Percentiles rank a stretch among this genome's conserved stretches.
These are phyloP conservation scores for Calonectria naviculata DNA, from an alignment of 2,329 filamentous ascomycete genomes.

Conservation along the genomic window DNA sequence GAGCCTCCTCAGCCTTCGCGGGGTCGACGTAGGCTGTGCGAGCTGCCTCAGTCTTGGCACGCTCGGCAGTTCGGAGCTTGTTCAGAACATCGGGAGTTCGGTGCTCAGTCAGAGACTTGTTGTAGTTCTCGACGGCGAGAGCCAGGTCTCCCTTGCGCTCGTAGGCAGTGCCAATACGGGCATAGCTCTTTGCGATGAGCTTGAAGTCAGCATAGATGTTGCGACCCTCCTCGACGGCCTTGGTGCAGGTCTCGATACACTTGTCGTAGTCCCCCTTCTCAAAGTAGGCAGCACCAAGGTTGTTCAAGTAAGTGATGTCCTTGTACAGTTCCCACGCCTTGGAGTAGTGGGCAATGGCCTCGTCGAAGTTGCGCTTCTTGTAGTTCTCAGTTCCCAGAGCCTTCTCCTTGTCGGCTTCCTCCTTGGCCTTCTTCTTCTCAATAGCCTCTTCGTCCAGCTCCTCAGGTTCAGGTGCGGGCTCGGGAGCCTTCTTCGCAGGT, in stretches of 20 bases:
- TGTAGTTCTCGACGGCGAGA: conserved; percentile 88
- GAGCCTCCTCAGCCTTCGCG: conserved; percentile 92
- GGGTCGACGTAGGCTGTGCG: conserved; percentile 88
- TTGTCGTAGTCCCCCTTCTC: conserved; percentile 96
- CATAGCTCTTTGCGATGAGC: conserved; percentile 97
- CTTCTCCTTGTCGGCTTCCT: conserved; percentile 94
- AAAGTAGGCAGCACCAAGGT: conserved; percentile 91
- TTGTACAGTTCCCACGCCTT: conserved; percentile 96
- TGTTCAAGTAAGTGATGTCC: conserved; percentile 98
- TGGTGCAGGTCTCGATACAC: conserved; percentile 86
- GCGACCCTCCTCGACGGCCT: conserved; percentile 91
- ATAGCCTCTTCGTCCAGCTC: conserved; percentile 84
- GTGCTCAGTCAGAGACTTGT: conserved; percentile 95
- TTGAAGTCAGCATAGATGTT: conserved; percentile 96
- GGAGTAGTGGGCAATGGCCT: conserved; percentile 91
- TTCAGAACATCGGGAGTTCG: conserved; percentile 92
- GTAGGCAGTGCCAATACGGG: conserved; percentile 92
- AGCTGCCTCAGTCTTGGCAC: conserved; percentile 81
- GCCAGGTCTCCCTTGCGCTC: conserved; percentile 87
- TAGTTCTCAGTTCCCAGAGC: conserved; percentile 92
- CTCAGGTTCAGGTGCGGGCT: conserved; percentile 73
- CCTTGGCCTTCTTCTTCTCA: conserved; percentile 91
- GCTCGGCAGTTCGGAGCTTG: conserved; percentile 93
- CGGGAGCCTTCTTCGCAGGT: conserved; percentile 66
- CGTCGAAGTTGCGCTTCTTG: conserved; percentile 98